Evolutionary conservation across 169 alveolate species (phyloP), one percentile per base, ranked within the genome.

Genomic region (Babesia divergens): DNA sequence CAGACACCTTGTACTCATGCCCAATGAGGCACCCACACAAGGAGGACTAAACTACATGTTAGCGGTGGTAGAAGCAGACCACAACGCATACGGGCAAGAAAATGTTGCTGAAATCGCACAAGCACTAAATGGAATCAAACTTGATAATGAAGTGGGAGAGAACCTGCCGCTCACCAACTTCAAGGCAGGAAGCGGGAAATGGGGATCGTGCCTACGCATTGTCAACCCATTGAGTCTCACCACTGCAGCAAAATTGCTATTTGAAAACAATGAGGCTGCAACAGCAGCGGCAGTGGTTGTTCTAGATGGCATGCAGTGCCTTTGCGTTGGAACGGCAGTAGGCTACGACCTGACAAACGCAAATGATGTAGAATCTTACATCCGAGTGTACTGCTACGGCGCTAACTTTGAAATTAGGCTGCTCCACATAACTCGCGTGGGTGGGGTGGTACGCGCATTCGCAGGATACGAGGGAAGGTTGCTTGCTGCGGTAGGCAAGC

Each of bases 191-290:
- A 76, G 69, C 20, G 98, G 98, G 26, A 96, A 91, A 75, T 94
- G 98, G 98, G 97, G 97, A 24, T 90, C 95, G 46, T 96, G 98
- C 69, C 82, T 95, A 43, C 87, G 97, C 51, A 84, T 94, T 49
- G 89, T 93, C 24, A 90, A 91, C 72, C 94, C 95, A 26, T 82
- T 85, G 50, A 83, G 65, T 62, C 87, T 88, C 37, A 81, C 86
- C 52, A 92, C 97, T 8, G 40, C 92, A 35, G 96, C 91, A 40
- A 86, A 94, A 68, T 82, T 94, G 29, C 90, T 95, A 38, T 90
- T 97, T 53, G 98, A 93, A 43, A 84, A 92, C 59, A 97, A 96
- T 75, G 99, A 97, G 79, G 98, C 96, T 16, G 98, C 98, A 7
- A 81, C 96, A 43, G 87, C 97, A 18, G 89, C 95, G 37, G 91